These are phyloP conservation scores for Penicillium sp. DNA, from an alignment of 2,329 filamentous ascomycete species.

Conservation along the genomic window DNA sequence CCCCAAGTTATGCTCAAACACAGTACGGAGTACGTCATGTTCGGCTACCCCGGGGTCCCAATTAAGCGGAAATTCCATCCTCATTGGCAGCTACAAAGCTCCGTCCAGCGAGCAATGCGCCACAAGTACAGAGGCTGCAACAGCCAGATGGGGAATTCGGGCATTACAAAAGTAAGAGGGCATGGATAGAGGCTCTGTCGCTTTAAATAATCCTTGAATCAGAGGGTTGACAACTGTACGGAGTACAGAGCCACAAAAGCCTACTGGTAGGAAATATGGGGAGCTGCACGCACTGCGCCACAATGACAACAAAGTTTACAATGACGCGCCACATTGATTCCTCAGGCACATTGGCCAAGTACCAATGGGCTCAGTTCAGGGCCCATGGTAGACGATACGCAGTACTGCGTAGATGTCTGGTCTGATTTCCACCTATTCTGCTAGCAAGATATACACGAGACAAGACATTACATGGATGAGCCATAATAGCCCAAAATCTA, in stretches of 20 bases:
- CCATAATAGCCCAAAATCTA: too few species aligned
- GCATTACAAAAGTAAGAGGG: too few species aligned
- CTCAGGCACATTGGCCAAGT: too few species aligned
- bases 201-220: not conserved
- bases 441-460: too few species aligned
- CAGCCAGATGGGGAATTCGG: too few species aligned
- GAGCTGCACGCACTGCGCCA: constrained; percentile 7
- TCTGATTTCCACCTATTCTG: too few species aligned
- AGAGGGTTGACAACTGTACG: constrained; percentile 1
- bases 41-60: not conserved
- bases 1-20: not conserved
- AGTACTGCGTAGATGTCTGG: too few species aligned
- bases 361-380: too few species aligned
- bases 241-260: not conserved
- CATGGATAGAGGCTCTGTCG: not conserved
- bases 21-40: too few species aligned
- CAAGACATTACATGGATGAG: too few species aligned
- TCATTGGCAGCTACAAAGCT: not conserved
- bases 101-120: not conserved
- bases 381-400: too few species aligned
- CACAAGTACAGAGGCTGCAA: not conserved
- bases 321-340: not conserved
- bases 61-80: not conserved
- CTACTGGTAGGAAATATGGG: not conserved
- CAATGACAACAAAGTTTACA: not conserved